phyloP scores from a whole-genome alignment of 306 rosid genomes.

The Glycine soja region DNA sequence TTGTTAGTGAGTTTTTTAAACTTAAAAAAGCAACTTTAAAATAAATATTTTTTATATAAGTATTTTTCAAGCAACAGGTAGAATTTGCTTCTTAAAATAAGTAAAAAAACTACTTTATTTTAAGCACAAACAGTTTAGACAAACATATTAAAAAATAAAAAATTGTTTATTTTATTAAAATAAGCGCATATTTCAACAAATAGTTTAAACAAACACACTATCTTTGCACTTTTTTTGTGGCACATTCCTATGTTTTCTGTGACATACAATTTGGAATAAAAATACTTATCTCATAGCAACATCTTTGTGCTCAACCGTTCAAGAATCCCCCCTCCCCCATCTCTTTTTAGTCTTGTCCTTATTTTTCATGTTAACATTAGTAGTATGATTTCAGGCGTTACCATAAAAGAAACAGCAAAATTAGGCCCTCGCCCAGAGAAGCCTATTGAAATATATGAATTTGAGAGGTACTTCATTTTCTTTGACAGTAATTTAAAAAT shows the following conservation, averaged over 20 bases:
- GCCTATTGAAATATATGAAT: constrained; percentile 94
- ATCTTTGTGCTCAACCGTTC: constrained; percentile 9
- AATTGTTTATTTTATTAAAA: no score
- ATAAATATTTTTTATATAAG: no score
- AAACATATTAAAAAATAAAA: no score
- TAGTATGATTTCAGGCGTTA: constrained; percentile 62
- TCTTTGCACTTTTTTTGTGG: background rate
- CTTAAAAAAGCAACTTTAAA: no score
- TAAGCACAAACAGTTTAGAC: no score
- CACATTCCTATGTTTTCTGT: background rate
- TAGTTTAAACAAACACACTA: no score
- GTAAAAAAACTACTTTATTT: no score
- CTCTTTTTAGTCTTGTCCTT: background rate
- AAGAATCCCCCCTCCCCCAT: background rate
- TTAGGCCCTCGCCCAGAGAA: constrained; percentile 91
- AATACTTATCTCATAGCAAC: constrained; percentile 3
- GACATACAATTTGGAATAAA: constrained; percentile 24
- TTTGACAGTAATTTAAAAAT: constrained; percentile 1
- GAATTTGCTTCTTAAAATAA: no score
- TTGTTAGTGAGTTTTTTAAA: background rate
- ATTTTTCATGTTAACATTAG: constrained; percentile 34
- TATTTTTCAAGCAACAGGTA: no score
- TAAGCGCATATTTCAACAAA: no score
- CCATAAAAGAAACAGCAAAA: constrained; percentile 84
- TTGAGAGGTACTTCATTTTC: constrained; percentile 73